Evolutionary conservation across 2,329 filamentous ascomycete genomes (phyloP).

Genomic region (Neofusicoccum laricinum): DNA sequence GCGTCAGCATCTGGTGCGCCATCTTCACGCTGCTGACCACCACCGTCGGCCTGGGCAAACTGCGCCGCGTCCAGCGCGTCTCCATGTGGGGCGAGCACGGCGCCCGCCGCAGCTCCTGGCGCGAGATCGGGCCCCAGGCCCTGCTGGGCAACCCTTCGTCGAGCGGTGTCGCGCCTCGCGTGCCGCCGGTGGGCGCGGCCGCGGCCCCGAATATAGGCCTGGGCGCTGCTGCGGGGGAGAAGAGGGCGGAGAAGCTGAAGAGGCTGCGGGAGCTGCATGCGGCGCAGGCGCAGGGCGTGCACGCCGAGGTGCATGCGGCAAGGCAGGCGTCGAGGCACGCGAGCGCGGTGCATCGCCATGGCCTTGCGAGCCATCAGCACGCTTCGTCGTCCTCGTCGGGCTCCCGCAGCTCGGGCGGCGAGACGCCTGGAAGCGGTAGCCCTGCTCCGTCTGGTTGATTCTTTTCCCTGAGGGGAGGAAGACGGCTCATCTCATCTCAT

Average conservation of each 20-base stretch:
- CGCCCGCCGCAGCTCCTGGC: slow-evolving; percentile 3
- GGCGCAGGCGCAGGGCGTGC: neutral
- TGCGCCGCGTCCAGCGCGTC: slow-evolving; percentile 82
- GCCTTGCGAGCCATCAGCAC: neutral
- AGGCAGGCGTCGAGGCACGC: neutral
- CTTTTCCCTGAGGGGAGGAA: neutral
- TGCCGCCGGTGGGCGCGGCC: neutral
- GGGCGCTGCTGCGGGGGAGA: neutral
- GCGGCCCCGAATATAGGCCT: neutral
- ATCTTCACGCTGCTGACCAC: slow-evolving; percentile 74
- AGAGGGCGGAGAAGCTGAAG: slow-evolving; percentile 8
- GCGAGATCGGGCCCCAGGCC: slow-evolving; percentile 6
- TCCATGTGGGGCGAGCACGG: slow-evolving; percentile 70
- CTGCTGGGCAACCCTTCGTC: neutral
- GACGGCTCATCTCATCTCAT: neutral
- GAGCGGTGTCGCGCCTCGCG: neutral
- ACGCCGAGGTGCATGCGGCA: slow-evolving; percentile 7
- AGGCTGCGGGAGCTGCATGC: slow-evolving; percentile 6
- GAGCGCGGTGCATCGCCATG: neutral
- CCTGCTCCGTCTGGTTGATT: neutral
- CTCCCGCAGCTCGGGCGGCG: neutral
- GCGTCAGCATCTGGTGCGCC: slow-evolving; percentile 69
- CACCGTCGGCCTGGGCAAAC: slow-evolving; percentile 76
- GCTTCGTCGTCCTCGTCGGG: neutral
- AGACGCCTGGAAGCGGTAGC: neutral